Percentiles rank a stretch among this genome's conserved stretches.
Conservation (phyloP, 2,329 filamentous ascomycete genomes). For the Cyphellophora attinorum region DNA sequence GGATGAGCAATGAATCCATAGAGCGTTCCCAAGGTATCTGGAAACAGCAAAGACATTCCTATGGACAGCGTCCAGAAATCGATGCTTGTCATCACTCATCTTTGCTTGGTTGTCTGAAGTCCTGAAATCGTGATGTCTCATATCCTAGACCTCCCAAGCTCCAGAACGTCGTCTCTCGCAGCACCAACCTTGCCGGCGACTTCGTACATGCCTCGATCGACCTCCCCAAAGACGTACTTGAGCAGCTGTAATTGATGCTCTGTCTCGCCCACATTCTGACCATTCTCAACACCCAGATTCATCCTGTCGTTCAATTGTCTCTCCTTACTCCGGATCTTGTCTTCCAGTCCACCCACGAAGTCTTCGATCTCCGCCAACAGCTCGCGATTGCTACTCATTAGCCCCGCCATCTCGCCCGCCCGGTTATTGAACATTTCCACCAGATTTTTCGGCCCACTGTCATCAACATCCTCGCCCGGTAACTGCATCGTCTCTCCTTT, state of each 20-base stretch:
- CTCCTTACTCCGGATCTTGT: constrained; percentile 27
- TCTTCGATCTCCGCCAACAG: constrained; percentile 57
- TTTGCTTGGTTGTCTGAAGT: not conserved
- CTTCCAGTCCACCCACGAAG: constrained; percentile 55
- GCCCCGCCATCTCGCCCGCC: constrained; percentile 51
- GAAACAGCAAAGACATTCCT: too few species aligned
- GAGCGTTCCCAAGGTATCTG: too few species aligned
- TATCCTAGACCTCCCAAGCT: constrained; percentile 34
- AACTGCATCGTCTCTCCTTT: constrained; percentile 35
- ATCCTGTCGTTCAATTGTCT: constrained; percentile 46
- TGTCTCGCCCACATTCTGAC: constrained; percentile 28
- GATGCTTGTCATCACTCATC: too few species aligned
- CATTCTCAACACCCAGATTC: constrained; percentile 40
- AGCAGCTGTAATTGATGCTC: constrained; percentile 35
- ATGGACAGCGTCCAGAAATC: too few species aligned
- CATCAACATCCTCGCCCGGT: constrained; percentile 34
- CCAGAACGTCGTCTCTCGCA: constrained; percentile 52
- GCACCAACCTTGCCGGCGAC: constrained; percentile 53
- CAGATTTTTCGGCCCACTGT: constrained; percentile 46
- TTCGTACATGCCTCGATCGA: constrained; percentile 55
- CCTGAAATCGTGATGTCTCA: not conserved
- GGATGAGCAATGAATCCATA: too few species aligned
- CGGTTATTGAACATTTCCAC: constrained; percentile 56
- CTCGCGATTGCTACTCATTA: constrained; percentile 47
- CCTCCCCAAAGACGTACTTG: constrained; percentile 50